These are phyloP conservation scores for Candida caryicola DNA, from an alignment of 805 yeast genomes.

Conservation along the genomic window DNA sequence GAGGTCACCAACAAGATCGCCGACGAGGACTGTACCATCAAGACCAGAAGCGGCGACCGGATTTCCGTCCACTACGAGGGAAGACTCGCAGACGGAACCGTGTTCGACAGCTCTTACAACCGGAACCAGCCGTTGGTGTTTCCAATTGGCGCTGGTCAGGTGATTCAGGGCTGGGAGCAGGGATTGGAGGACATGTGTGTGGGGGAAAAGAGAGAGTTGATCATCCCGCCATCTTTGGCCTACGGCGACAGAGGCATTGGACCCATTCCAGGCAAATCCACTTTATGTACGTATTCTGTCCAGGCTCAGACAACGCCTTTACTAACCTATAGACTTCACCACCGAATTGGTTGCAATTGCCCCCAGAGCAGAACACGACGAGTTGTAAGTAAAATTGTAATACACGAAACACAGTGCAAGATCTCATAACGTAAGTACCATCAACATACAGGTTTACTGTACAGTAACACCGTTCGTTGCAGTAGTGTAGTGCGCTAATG, in stretches of 20 bases:
- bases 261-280: slow-evolving; percentile 74
- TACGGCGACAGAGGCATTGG: slow-evolving; percentile 79
- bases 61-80: slow-evolving; percentile 83
- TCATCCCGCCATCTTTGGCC: slow-evolving; percentile 75
- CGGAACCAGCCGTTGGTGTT: slow-evolving; percentile 70
- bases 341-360: slow-evolving; percentile 62
- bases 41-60: slow-evolving; percentile 62
- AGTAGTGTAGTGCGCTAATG: too few species aligned
- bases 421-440: too few species aligned
- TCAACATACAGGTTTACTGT: too few species aligned
- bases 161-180: slow-evolving; percentile 88
- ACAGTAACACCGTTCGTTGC: too few species aligned
- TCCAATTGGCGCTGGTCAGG: slow-evolving; percentile 73
- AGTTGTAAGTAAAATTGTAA: slow-evolving; percentile 9
- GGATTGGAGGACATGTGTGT: slow-evolving; percentile 76
- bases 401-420: too few species aligned
- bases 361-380: slow-evolving; percentile 20
- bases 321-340: slow-evolving; percentile 45
- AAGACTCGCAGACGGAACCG: slow-evolving; percentile 58
- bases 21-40: slow-evolving; percentile 51
- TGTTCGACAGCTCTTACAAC: slow-evolving; percentile 68
- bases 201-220: slow-evolving; percentile 79
- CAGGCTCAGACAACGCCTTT: slow-evolving; percentile 1
- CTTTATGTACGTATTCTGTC: slow-evolving; percentile 39
- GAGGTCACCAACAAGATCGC: slow-evolving; percentile 41